Base-by-base conservation (phyloP, 768 basidiomycete genomes). In the Lactarius quietus region DNA sequence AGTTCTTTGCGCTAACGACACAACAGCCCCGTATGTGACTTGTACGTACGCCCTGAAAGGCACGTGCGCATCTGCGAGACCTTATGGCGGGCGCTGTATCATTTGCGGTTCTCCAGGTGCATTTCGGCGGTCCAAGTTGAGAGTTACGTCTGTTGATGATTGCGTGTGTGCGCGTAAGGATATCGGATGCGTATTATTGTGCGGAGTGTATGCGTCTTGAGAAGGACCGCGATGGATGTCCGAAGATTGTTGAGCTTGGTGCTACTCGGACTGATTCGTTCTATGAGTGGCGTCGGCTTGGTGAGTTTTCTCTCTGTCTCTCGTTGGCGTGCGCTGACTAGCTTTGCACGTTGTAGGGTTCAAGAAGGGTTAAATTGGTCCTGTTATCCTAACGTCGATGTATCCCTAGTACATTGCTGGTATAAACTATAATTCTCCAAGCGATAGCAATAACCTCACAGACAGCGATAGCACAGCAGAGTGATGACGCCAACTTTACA, bases 141-240 rank as follows among this genome's bases (percentile, higher is more conserved):
- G n/a, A n/a, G n/a, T n/a, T n/a, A n/a, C n/a, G n/a, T n/a, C n/a
- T n/a, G n/a, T n/a, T n/a, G n/a, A n/a, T n/a, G n/a, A n/a, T n/a
- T n/a, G n/a, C n/a, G n/a, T n/a, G n/a, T n/a, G n/a, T n/a, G n/a
- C n/a, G 23, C 35, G 43, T 62, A 96, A 95, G 96, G 73, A 97
- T 99, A 57, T 98, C 95, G 29, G 97, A 99, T 74, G 97, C 97
- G 3, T 98, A 98, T 77, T 99, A 99, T 73, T 99, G 97, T 69
- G 95, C 96, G 1, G 95, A 96, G 78, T 98, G 93, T 73, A 94
- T 92, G n/a, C 82, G 95, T 57, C 79, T 98, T 57, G 97, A 99
- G 75, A 98, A 98, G 74, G 95, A 98, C 72, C 82, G 97, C 39
- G 97, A 99, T 76, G 97, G 97, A 1, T 99, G 97, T 80, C 95